Evolutionary conservation across 768 basidiomycete genomes (phyloP).

Genomic region (Mycena metata): DNA sequence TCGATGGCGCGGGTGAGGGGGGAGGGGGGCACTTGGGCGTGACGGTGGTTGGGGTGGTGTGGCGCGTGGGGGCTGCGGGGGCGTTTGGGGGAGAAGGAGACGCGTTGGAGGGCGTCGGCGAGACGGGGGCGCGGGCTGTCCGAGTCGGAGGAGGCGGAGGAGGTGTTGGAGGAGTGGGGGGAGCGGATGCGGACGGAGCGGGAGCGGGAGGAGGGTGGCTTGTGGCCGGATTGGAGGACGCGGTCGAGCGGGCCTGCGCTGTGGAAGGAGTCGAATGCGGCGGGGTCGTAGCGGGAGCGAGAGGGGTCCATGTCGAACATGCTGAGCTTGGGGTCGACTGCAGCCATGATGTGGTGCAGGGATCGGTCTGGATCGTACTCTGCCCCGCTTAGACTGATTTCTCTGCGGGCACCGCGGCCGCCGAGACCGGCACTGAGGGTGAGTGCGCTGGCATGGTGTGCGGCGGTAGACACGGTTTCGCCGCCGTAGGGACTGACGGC

Average conservation of each 20-base stretch:
- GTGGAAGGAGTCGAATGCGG: constrained; percentile 59
- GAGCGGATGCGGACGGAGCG: constrained; percentile 61
- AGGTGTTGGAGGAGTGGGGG: constrained; percentile 60
- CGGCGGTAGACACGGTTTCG: constrained; percentile 84
- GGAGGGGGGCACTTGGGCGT: constrained; percentile 45
- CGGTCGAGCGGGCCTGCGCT: constrained; percentile 73
- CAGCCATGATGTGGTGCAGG: constrained; percentile 77
- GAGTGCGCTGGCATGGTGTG: constrained; percentile 90
- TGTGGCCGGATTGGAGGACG: constrained; percentile 68
- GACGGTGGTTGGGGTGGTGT: constrained; percentile 44
- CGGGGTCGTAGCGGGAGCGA: constrained; percentile 63
- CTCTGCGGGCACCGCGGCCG: constrained; percentile 62
- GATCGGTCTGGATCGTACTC: constrained; percentile 92
- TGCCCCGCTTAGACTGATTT: constrained; percentile 75
- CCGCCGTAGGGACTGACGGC: constrained; percentile 76
- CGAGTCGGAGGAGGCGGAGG: constrained; percentile 66
- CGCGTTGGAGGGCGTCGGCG: constrained; percentile 76
- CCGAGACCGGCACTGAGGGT: constrained; percentile 89
- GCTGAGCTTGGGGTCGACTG: constrained; percentile 68
- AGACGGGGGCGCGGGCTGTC: constrained; percentile 65
- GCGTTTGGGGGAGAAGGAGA: constrained; percentile 83
- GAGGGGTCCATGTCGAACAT: constrained; percentile 68
- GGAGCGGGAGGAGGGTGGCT: constrained; percentile 47
- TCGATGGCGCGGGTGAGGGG: constrained; percentile 31
- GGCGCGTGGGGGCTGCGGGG: constrained; percentile 64